Evolutionary conservation across 2,329 filamentous ascomycete genomes (phyloP).

Genomic region (Chaetoscypha palmicola): DNA sequence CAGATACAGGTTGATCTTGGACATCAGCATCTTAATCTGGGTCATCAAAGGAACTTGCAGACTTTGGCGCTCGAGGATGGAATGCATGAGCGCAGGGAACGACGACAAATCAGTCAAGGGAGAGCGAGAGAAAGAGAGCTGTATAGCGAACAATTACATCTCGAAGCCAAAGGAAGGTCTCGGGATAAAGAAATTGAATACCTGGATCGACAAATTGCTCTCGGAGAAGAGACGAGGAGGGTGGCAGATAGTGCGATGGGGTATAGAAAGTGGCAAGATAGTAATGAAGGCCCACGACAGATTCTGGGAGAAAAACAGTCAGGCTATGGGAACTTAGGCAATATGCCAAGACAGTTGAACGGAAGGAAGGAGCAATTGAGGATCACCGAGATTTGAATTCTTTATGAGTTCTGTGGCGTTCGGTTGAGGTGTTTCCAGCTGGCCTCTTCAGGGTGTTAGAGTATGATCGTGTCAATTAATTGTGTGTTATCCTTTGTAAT

Average conservation of each 20-base stretch:
- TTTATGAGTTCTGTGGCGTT: too few relatives aligned
- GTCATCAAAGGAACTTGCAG: not conserved
- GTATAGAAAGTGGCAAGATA: not conserved
- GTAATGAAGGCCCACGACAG: not conserved
- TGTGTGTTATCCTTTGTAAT: too few relatives aligned
- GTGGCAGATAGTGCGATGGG: not conserved
- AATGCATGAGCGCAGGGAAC: not conserved
- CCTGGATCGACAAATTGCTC: not conserved
- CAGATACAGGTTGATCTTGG: not conserved
- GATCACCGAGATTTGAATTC: not conserved
- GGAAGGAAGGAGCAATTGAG: not conserved
- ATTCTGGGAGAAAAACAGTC: not conserved
- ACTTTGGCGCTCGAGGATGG: not conserved
- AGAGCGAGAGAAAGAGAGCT: not conserved
- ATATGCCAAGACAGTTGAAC: not conserved
- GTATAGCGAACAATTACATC: not conserved
- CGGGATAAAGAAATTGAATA: not conserved
- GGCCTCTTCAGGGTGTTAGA: too few relatives aligned
- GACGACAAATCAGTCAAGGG: not conserved
- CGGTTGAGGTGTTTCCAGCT: too few relatives aligned
- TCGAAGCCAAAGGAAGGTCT: not conserved
- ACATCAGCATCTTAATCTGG: not conserved
- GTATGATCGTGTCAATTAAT: too few relatives aligned
- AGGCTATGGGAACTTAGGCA: not conserved
- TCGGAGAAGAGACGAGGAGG: conserved; percentile 1